Evolutionary conservation across 495 filamentous ascomycete species (phyloP), one percentile per base, ranked within the genome.

Genomic region (Friedmanniomyces endolithicus): DNA sequence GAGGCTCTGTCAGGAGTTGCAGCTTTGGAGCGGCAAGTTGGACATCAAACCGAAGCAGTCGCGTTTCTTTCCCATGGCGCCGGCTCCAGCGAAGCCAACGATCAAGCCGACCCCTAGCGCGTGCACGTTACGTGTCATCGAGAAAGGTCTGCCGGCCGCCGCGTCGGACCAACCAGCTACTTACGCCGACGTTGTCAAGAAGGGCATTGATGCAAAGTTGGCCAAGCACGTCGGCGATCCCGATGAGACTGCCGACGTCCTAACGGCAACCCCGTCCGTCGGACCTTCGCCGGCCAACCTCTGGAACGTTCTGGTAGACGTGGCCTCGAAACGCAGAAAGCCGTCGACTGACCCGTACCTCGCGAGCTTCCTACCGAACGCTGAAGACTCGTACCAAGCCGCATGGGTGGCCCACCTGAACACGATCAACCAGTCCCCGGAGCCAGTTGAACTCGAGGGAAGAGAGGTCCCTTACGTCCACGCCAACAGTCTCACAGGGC

Each of bases 1-100:
- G 31, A 17, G 0, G 34, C 43, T 2, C 3, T 37, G 33, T 16
- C 53, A 39, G 23, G 52, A 45, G 24, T 22, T 61, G 33, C 56
- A 55, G 25, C 23, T 53, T 11, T 61, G 59, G 53, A 44, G 48
- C 11, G 55, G 58, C 20, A 48, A 29, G 2, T 3, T 48, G 8
- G 37, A 57, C 20, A 37, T 51, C n/a, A 58, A 54, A 43, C 56
- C 56, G 16, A 67, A 58, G 47, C 56, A 61, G 41, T 67, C 65
- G 34, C 59, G 63, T 17, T 63, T 64, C 59, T 65, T 65, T 46
- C 63, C 63, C 1, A 16, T 46, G 37, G 48, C 53, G 29, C 39
- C 20, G 50, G 50, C 48, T 24, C 29, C 44, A 16, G 47, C 4
- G 40, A 59, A 47, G 37, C 57, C 46, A 23, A 49, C 12, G 39